Evolutionary conservation across 352 stramenopile genomes (phyloP).

Genomic region (Phytophthora hybrid): DNA sequence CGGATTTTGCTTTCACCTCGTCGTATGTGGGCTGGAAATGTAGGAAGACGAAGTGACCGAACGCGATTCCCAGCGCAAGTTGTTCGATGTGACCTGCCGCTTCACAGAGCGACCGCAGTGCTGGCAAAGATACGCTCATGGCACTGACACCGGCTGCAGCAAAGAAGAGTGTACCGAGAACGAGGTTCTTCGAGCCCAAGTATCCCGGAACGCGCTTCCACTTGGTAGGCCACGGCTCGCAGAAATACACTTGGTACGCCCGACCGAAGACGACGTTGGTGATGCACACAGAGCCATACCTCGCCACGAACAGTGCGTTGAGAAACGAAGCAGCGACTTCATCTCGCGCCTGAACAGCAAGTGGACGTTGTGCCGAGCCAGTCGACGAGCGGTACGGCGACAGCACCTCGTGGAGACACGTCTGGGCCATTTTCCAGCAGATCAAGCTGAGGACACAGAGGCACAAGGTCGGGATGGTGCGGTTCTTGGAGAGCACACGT

Average conservation of each 20-base stretch:
- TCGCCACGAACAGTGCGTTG: constrained; percentile 56
- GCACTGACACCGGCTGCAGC: constrained; percentile 41
- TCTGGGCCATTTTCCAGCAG: constrained; percentile 60
- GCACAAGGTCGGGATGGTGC: constrained; percentile 48
- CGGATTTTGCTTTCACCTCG: constrained; percentile 13
- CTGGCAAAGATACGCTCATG: constrained; percentile 43
- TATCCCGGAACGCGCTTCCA: constrained; percentile 67
- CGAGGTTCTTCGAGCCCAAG: constrained; percentile 70
- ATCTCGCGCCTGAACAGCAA: constrained; percentile 8
- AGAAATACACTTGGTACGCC: constrained; percentile 65
- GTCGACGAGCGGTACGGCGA: constrained; percentile 7
- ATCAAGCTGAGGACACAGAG: constrained; percentile 56
- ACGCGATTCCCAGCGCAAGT: constrained; percentile 46
- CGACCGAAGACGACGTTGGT: constrained; percentile 51
- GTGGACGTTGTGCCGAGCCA: background rate
- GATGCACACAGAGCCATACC: constrained; percentile 36
- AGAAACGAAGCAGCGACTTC: constrained; percentile 51
- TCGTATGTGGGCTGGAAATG: constrained; percentile 18
- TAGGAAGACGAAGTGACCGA: constrained; percentile 47
- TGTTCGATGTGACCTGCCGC: constrained; percentile 57
- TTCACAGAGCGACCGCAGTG: constrained; percentile 62
- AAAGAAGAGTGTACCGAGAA: constrained; percentile 68
- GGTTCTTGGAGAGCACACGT: constrained; percentile 41
- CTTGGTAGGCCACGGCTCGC: constrained; percentile 46
- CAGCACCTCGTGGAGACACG: constrained; percentile 48